Conservation (phyloP, 1,139 yeast genomes). For the Geotrichum bryndzae region DNA sequence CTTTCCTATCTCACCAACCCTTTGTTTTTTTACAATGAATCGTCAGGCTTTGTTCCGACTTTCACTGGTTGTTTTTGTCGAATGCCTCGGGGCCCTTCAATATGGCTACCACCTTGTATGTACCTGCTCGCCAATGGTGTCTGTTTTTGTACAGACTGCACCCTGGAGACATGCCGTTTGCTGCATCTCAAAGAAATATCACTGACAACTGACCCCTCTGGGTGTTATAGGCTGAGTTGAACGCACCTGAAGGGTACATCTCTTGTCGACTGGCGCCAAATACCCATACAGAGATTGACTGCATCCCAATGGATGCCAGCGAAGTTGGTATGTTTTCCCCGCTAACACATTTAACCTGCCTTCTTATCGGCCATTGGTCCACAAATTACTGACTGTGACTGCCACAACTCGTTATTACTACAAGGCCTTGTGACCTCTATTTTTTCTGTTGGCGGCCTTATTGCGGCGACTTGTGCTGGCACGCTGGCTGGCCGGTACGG, state of each 20-base stretch:
- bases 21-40: slow-evolving; percentile 2
- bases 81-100: slow-evolving; percentile 69
- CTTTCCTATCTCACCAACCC: neutral
- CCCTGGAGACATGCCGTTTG: neutral
- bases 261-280: slow-evolving; percentile 41
- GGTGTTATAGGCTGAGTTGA: slow-evolving; percentile 54
- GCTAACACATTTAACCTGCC: neutral
- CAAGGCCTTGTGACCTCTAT: slow-evolving; percentile 55
- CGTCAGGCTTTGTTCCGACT: slow-evolving; percentile 7
- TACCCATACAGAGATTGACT: slow-evolving; percentile 34
- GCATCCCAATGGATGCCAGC: slow-evolving; percentile 58
- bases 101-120: slow-evolving; percentile 74
- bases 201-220: neutral
- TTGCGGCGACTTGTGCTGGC: slow-evolving; percentile 74
- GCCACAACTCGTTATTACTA: neutral
- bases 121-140: neutral
- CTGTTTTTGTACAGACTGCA: neutral
- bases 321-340: slow-evolving; percentile 52
- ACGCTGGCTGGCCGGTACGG: slow-evolving; percentile 61
- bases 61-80: slow-evolving; percentile 24
- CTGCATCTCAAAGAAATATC: neutral
- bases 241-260: slow-evolving; percentile 69
- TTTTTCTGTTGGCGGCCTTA: slow-evolving; percentile 78
- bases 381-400: neutral
- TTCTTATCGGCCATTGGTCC: neutral